Evolutionary conservation across 352 stramenopile species (phyloP).

Genomic region (Phytophthora macrochlamydospora): DNA sequence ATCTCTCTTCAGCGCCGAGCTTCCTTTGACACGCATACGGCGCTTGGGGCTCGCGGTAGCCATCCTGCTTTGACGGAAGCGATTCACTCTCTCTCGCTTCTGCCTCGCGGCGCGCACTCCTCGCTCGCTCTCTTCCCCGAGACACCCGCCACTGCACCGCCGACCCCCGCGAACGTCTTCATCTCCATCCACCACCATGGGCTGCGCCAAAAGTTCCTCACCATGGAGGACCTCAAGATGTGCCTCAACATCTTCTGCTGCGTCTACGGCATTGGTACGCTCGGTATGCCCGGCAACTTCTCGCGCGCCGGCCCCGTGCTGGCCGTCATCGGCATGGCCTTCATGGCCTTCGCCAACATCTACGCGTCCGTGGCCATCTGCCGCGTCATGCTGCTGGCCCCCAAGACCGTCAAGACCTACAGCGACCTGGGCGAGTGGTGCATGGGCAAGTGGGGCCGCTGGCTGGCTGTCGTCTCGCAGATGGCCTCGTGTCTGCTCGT

Average conservation of each 20-base stretch:
- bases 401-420: slow-evolving; percentile 35
- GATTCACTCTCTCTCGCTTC: slow-evolving; percentile 8
- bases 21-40: slow-evolving; percentile 1
- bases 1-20: slow-evolving; percentile 5
- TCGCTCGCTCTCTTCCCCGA: not conserved
- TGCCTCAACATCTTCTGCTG: slow-evolving; percentile 29
- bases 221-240: slow-evolving; percentile 25
- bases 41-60: not conserved
- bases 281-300: slow-evolving; percentile 29
- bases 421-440: slow-evolving; percentile 46
- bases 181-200: slow-evolving; percentile 13
- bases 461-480: slow-evolving; percentile 46
- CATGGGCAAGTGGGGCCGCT: slow-evolving; percentile 39
- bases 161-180: not conserved
- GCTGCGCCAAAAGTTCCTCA: slow-evolving; percentile 16
- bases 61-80: not conserved
- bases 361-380: slow-evolving; percentile 41
- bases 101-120: slow-evolving; percentile 8
- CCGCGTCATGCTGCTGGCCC: slow-evolving; percentile 32
- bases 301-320: slow-evolving; percentile 21
- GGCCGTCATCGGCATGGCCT: slow-evolving; percentile 34
- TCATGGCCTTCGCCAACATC: slow-evolving; percentile 48
- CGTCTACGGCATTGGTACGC: slow-evolving; percentile 30
- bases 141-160: not conserved
- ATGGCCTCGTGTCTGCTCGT: slow-evolving; percentile 33